phyloP scores from a whole-genome alignment of 1,284 basidiomycete species.

The Hemileia vastatrix region DNA sequence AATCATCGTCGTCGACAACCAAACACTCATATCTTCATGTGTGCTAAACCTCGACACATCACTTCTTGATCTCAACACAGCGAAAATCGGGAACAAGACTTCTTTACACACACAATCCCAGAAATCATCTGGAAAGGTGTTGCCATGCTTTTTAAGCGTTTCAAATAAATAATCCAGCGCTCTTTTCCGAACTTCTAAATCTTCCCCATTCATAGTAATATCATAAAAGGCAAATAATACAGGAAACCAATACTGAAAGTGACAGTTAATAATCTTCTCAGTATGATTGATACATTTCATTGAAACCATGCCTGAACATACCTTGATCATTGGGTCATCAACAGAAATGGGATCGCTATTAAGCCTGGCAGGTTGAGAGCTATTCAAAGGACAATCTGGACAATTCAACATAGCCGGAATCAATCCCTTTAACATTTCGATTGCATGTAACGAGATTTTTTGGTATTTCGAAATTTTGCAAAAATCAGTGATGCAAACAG shows the following conservation, averaged over 20 bases:
- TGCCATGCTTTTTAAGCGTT: constrained; percentile 82
- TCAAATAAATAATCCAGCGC: constrained; percentile 92
- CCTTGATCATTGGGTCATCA: constrained; percentile 74
- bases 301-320: no score
- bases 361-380: not conserved
- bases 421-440: constrained; percentile 85
- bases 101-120: constrained; percentile 98
- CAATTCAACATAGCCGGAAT: constrained; percentile 82
- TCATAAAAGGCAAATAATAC: constrained; percentile 95
- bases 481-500: constrained; percentile 96
- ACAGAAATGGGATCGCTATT: constrained; percentile 45
- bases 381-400: constrained; percentile 63
- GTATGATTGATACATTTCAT: not conserved
- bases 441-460: constrained; percentile 90
- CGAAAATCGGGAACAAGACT: constrained; percentile 96
- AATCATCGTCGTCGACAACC: constrained; percentile 98
- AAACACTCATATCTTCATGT: constrained; percentile 98
- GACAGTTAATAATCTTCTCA: constrained; percentile 32
- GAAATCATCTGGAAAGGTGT: constrained; percentile 78
- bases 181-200: constrained; percentile 91
- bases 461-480: constrained; percentile 99
- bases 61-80: constrained; percentile 69
- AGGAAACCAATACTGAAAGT: constrained; percentile 73
- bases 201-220: constrained; percentile 99
- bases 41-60: constrained; percentile 87